Evolutionary conservation across 768 basidiomycete genomes (phyloP).

Genomic region (Lanmaoa pseudosensibilis): DNA sequence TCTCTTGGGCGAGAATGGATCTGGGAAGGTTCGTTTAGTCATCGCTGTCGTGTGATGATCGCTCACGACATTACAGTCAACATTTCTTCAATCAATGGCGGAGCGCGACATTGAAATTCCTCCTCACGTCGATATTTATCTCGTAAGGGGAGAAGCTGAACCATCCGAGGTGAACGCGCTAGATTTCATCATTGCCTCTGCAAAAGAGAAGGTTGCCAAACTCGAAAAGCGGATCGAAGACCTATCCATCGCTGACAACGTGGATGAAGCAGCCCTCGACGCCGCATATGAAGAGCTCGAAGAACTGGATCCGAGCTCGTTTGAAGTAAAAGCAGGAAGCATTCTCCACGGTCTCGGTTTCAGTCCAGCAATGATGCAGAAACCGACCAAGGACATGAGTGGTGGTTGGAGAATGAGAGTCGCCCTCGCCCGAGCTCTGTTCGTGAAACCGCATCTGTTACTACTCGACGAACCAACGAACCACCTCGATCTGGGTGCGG

Average conservation of each 20-base stretch:
- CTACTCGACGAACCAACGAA: conserved; percentile 93
- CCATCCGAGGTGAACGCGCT: conserved; percentile 95
- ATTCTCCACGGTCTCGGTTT: conserved; percentile 99
- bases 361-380: conserved; percentile 86
- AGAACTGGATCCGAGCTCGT: conserved; percentile 93
- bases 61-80: conserved; percentile 58
- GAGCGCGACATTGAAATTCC: conserved; percentile 96
- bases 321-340: conserved; percentile 93
- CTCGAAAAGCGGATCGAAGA: conserved; percentile 95
- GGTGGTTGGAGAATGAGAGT: conserved; percentile 99
- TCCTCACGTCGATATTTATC: conserved; percentile 94
- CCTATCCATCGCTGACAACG: conserved; percentile 81
- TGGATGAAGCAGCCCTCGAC: conserved; percentile 88
- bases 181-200: conserved; percentile 93
- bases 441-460: conserved; percentile 94
- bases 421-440: conserved; percentile 91
- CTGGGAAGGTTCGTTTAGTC: conserved; percentile 79
- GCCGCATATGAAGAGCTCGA: conserved; percentile 93
- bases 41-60: conserved; percentile 1
- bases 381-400: conserved; percentile 97
- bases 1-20: conserved; percentile 94
- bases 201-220: conserved; percentile 87
- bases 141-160: conserved; percentile 94
- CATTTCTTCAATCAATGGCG: conserved; percentile 92
- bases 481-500: conserved; percentile 94